phyloP scores from a whole-genome alignment of 768 basidiomycete genomes.

The Tulasnella sp. region DNA sequence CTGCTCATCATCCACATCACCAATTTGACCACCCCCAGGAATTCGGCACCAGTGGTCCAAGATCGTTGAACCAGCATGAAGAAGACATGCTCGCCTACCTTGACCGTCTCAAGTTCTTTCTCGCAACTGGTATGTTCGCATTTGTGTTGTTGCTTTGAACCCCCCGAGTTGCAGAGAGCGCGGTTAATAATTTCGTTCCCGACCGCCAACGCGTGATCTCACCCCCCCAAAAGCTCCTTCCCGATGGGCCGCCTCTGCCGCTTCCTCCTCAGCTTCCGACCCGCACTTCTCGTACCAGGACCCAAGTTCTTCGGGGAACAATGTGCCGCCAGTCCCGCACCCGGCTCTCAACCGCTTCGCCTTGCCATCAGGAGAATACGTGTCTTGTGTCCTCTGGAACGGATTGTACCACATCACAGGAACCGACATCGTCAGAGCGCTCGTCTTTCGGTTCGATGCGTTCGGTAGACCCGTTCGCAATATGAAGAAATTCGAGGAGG shows the following conservation, averaged over 20 bases:
- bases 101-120: constrained; percentile 82
- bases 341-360: constrained; percentile 81
- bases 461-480: constrained; percentile 87
- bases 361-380: constrained; percentile 77
- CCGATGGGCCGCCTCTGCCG: constrained; percentile 48
- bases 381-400: constrained; percentile 89
- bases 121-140: constrained; percentile 50
- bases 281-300: constrained; percentile 35
- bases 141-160: not conserved
- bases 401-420: constrained; percentile 92
- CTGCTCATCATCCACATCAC: not conserved
- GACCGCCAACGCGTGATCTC: constrained; percentile 4
- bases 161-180: not conserved
- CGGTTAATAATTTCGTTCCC: constrained; percentile 8
- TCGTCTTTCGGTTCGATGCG: constrained; percentile 90
- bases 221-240: constrained; percentile 51
- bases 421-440: constrained; percentile 91
- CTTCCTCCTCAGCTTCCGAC: constrained; percentile 35
- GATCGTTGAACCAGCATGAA: constrained; percentile 21
- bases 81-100: constrained; percentile 52
- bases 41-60: constrained; percentile 8
- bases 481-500: constrained; percentile 97
- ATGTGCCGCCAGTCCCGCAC: constrained; percentile 46
- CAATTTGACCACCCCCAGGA: constrained; percentile 8
- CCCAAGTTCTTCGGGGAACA: constrained; percentile 30